These are phyloP conservation scores for Suillus subluteus DNA, from an alignment of 768 basidiomycete genomes.

Conservation along the genomic window DNA sequence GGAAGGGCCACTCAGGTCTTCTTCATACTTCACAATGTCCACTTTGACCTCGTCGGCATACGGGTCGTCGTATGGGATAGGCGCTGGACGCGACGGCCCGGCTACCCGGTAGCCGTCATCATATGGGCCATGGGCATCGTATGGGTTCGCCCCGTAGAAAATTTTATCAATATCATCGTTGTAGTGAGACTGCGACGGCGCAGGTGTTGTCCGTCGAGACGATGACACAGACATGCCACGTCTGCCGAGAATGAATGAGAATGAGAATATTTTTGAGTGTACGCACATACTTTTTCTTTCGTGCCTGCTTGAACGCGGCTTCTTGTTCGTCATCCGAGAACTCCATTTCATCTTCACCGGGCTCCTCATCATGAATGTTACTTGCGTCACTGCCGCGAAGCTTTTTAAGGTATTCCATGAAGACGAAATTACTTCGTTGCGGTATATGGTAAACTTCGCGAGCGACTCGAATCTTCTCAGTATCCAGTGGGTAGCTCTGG, in stretches of 20 bases:
- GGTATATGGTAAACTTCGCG: conserved; percentile 85
- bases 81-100: conserved; percentile 63
- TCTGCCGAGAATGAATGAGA: conserved; percentile 35
- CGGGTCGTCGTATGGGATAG: conserved; percentile 80
- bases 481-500: conserved; percentile 62
- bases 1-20: background rate
- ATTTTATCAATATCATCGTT: conserved; percentile 50
- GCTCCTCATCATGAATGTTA: conserved; percentile 94
- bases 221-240: conserved; percentile 55
- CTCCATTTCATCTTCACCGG: conserved; percentile 86
- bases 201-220: conserved; percentile 60
- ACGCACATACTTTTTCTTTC: conserved; percentile 59
- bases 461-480: conserved; percentile 53
- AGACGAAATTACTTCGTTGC: conserved; percentile 80
- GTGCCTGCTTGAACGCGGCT: conserved; percentile 62
- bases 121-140: conserved; percentile 68
- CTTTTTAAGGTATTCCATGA: conserved; percentile 67
- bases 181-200: conserved; percentile 54
- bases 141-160: conserved; percentile 59
- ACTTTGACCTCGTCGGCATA: conserved; percentile 56
- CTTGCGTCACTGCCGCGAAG: conserved; percentile 92
- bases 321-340: conserved; percentile 97
- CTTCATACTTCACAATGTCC: conserved; percentile 21
- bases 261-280: conserved; percentile 8
- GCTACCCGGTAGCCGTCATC: conserved; percentile 60